Conservation (phyloP, 768 basidiomycete genomes). For the Ramaria sp. region DNA sequence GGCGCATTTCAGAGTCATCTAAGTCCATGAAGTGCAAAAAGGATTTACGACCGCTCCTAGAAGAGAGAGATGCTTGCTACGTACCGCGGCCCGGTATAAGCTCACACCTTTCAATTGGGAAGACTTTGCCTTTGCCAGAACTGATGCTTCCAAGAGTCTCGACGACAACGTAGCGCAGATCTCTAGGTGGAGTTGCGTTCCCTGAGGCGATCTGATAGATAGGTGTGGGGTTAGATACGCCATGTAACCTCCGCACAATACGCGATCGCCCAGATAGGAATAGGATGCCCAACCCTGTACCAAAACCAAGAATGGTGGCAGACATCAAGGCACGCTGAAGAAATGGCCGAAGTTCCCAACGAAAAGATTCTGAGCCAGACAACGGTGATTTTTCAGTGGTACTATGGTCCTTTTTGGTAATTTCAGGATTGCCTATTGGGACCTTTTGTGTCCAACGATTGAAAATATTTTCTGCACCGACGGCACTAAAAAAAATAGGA, state of each 20-base stretch:
- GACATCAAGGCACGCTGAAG: slow-evolving; percentile 5
- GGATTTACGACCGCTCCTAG: not conserved
- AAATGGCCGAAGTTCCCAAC: slow-evolving; percentile 5
- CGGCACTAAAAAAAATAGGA: not conserved
- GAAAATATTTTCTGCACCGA: slow-evolving; percentile 1
- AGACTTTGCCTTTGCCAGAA: not conserved
- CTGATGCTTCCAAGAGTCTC: slow-evolving; percentile 1
- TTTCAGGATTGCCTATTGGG: not conserved
- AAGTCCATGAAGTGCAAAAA: not conserved
- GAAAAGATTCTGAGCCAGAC: not conserved
- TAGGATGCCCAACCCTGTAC: slow-evolving; percentile 3
- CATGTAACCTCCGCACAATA: slow-evolving; percentile 4
- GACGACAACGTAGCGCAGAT: not conserved
- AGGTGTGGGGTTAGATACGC: not conserved
- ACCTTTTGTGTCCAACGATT: slow-evolving; percentile 5
- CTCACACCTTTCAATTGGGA: slow-evolving; percentile 4
- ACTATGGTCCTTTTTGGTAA: not conserved
- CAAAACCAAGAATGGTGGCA: not conserved
- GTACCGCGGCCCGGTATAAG: not conserved
- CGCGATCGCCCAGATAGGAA: slow-evolving; percentile 7
- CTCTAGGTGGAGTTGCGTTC: not conserved
- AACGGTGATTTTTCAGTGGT: not conserved
- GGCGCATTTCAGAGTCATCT: slow-evolving; percentile 4
- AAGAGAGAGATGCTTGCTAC: not conserved
- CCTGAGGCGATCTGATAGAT: not conserved